These are phyloP conservation scores for Albophoma yamanashiensis DNA, from an alignment of 2,329 filamentous ascomycete genomes.

Conservation along the genomic window DNA sequence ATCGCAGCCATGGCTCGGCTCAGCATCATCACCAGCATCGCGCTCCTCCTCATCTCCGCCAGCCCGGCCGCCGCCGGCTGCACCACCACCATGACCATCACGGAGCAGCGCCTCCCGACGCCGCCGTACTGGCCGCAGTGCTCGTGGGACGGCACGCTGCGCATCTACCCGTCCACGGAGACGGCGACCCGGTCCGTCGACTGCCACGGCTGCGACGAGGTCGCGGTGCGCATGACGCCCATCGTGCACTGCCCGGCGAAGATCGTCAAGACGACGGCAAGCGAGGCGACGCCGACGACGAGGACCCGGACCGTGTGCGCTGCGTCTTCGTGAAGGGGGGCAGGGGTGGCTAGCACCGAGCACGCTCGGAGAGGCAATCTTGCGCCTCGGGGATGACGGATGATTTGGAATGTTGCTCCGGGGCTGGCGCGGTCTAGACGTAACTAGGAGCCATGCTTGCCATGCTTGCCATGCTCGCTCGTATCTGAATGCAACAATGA, in stretches of 20 bases:
- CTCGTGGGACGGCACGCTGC: constrained; percentile 10
- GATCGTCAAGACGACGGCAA: constrained; percentile 8
- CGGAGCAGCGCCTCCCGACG: constrained; percentile 10
- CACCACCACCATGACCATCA: constrained; percentile 15
- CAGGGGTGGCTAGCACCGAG: background rate
- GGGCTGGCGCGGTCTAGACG: background rate
- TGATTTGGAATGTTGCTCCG: background rate
- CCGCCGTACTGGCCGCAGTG: constrained; percentile 18
- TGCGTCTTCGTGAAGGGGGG: constrained; percentile 1
- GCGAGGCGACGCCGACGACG: constrained; percentile 13
- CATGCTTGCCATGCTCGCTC: background rate
- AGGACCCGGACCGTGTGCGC: constrained; percentile 16
- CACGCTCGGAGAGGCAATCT: background rate
- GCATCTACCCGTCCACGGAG: constrained; percentile 15
- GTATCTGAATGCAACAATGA: background rate
- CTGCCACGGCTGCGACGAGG: constrained; percentile 19
- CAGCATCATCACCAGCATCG: background rate
- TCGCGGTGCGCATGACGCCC: constrained; percentile 10
- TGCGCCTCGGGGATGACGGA: background rate
- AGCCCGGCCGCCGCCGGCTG: constrained; percentile 9
- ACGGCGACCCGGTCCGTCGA: constrained; percentile 14
- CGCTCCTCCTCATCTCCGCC: background rate
- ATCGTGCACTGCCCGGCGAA: constrained; percentile 15
- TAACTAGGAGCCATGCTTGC: background rate
- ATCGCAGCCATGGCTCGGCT: background rate